Conservation (phyloP, 192 early-diverging fungal species). For the Coemansia sp. region DNA sequence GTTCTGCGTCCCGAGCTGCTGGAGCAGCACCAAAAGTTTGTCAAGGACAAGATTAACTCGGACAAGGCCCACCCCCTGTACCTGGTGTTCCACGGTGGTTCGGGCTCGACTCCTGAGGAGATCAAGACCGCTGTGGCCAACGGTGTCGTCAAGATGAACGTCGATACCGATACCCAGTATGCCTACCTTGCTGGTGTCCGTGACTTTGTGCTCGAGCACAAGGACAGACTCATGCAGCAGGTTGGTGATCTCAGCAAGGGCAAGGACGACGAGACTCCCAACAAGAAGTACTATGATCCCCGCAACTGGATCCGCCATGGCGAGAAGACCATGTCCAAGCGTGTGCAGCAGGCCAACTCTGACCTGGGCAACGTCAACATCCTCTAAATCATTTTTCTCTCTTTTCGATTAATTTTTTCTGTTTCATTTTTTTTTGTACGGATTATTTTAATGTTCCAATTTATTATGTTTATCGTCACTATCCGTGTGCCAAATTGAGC, state of each 20-base stretch:
- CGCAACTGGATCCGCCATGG: conserved; percentile 87
- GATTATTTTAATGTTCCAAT: no score
- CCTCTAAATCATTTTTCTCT: conserved; percentile 48
- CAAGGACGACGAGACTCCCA: conserved; percentile 77
- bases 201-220: conserved; percentile 83
- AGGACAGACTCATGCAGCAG: conserved; percentile 85
- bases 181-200: conserved; percentile 88
- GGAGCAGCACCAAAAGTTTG: conserved; percentile 83
- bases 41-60: conserved; percentile 62
- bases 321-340: conserved; percentile 83
- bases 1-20: conserved; percentile 90
- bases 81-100: conserved; percentile 99
- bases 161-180: conserved; percentile 98
- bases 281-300: conserved; percentile 99
- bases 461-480: neutral
- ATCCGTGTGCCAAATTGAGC: no score
- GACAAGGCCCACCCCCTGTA: conserved; percentile 67
- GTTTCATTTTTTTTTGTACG: neutral
- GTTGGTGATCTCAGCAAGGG: conserved; percentile 93
- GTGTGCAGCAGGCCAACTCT: conserved; percentile 74
- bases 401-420: neutral
- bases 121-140: conserved; percentile 74
- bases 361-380: conserved; percentile 72
- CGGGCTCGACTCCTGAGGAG: conserved; percentile 76
- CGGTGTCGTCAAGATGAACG: conserved; percentile 99